phyloP scores from a whole-genome alignment of 1,284 basidiomycete genomes.

The Boletellus deceptivus region DNA sequence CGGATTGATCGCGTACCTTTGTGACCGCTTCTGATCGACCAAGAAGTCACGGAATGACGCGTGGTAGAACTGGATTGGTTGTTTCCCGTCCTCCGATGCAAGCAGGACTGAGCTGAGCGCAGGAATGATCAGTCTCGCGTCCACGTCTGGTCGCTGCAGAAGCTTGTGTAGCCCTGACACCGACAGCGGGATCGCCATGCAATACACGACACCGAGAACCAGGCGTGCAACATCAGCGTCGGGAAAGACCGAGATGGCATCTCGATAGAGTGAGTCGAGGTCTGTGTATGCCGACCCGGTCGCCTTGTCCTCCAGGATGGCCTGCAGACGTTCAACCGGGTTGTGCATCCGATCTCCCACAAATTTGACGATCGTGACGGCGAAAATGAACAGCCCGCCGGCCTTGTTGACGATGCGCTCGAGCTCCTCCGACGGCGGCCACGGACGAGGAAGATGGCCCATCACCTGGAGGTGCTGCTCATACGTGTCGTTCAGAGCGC shows the following conservation, averaged over 20 bases:
- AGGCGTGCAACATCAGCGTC: slow-evolving; percentile 17
- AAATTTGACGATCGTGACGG: slow-evolving; percentile 23
- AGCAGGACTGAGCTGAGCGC: slow-evolving; percentile 21
- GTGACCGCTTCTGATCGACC: slow-evolving; percentile 13
- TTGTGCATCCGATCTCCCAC: slow-evolving; percentile 12
- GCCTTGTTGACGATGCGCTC: slow-evolving; percentile 22
- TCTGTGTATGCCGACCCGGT: slow-evolving; percentile 18
- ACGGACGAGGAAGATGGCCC: slow-evolving; percentile 18
- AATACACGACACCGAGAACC: slow-evolving; percentile 21
- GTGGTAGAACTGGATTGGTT: slow-evolving; percentile 24
- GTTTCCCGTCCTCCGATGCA: slow-evolving; percentile 19
- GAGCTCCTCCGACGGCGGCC: slow-evolving; percentile 24
- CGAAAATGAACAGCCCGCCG: slow-evolving; percentile 28
- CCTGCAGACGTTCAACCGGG: slow-evolving; percentile 15
- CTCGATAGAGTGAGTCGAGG: slow-evolving; percentile 21
- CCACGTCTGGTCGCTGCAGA: slow-evolving; percentile 16
- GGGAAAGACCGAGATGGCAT: slow-evolving; percentile 19
- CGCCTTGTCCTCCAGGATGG: slow-evolving; percentile 13
- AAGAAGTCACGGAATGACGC: slow-evolving; percentile 25
- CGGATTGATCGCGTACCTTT: slow-evolving; percentile 16
- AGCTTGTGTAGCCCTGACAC: slow-evolving; percentile 16
- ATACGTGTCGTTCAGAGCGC: slow-evolving; percentile 9
- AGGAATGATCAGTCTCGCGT: slow-evolving; percentile 16
- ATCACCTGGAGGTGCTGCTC: slow-evolving; percentile 20
- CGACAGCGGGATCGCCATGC: slow-evolving; percentile 16